phyloP scores from a whole-genome alignment of 2,329 filamentous ascomycete genomes.

The Fusarium sp. region DNA sequence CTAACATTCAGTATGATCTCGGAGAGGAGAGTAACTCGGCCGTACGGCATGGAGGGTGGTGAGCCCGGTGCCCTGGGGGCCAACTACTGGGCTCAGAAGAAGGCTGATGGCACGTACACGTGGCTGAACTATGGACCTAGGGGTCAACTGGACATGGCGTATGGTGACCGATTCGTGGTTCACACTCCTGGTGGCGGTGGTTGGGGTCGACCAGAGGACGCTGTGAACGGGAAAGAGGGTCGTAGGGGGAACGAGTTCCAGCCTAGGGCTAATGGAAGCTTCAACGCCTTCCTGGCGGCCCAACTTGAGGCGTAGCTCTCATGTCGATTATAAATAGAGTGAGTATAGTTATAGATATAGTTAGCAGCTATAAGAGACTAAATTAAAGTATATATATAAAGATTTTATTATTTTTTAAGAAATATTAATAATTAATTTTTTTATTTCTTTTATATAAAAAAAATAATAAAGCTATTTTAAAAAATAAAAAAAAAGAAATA shows the following conservation, averaged over 20 bases:
- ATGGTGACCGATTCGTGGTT: conserved; percentile 16
- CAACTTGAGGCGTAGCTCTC: background rate
- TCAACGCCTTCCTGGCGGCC: background rate
- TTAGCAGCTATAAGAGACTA: too few relatives aligned
- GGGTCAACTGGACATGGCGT: conserved; percentile 17
- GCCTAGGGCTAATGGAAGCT: background rate
- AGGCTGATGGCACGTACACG: background rate
- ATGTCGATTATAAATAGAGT: background rate
- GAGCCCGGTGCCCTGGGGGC: conserved; percentile 40
- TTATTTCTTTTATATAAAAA: too few relatives aligned
- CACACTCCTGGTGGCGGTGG: conserved; percentile 16
- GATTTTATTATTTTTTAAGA: too few relatives aligned
- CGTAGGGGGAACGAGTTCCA: background rate
- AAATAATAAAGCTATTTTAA: too few relatives aligned
- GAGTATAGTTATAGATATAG: background rate
- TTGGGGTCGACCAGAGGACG: conserved; percentile 1
- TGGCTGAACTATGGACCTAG: conserved; percentile 15
- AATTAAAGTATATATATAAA: too few relatives aligned
- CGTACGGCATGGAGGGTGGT: conserved; percentile 48
- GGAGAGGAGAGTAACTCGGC: conserved; percentile 47
- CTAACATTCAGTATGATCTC: conserved; percentile 48
- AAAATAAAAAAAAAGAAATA: too few relatives aligned
- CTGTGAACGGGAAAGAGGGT: background rate
- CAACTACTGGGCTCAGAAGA: conserved; percentile 41
- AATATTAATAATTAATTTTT: too few relatives aligned